Evolutionary conservation across 148 eudicot species (phyloP), one percentile per base, ranked within the genome.

Genomic region (Pharnaceum exiguum): DNA sequence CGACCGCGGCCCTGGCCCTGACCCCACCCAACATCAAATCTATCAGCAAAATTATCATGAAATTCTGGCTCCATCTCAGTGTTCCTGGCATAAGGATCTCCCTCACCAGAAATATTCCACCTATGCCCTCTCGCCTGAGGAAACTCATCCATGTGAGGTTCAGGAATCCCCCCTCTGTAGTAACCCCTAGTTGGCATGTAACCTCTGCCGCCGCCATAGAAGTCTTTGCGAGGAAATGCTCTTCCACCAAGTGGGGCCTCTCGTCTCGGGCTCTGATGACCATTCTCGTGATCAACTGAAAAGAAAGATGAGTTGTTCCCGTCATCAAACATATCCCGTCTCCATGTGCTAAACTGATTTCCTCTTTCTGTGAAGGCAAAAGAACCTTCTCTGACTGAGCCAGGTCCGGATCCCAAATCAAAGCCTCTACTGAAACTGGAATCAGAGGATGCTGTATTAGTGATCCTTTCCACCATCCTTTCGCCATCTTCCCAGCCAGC

Each of bases 401-500:
- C 73, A 46, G 65, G 59, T 62, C 79, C 63, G 45, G 84, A 54
- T 48, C 77, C 77, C 57, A 75, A 42, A 37, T 82, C 94, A 67
- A 71, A 73, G 57, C 75, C 69, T 70, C 86, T 77, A 57, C 66
- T 66, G 56, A 64, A 32, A 70, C 71, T 59, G 30, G 86, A 81
- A 66, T 87, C 84, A 46, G 80, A 77, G 46, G 87, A 81, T 27
- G 82, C 76, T 10, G 95, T 72, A 30, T 83, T 78, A 32, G 82
- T 77, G 51, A 93, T 77, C 64, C 93, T 85, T 59, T 88, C 90
- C 69, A 85, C 90, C 85, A 80, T 85, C 76, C 91, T 76, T 76
- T 93, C 91, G 62, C 84, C 77, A 68, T 88, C 96, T 85, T 93
- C 99, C 96, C 99, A 93, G 50, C 71, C 51, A 48, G 79, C 79